phyloP scores from a whole-genome alignment of 2,329 filamentous ascomycete species.

The Pestalotiopsis sp. region DNA sequence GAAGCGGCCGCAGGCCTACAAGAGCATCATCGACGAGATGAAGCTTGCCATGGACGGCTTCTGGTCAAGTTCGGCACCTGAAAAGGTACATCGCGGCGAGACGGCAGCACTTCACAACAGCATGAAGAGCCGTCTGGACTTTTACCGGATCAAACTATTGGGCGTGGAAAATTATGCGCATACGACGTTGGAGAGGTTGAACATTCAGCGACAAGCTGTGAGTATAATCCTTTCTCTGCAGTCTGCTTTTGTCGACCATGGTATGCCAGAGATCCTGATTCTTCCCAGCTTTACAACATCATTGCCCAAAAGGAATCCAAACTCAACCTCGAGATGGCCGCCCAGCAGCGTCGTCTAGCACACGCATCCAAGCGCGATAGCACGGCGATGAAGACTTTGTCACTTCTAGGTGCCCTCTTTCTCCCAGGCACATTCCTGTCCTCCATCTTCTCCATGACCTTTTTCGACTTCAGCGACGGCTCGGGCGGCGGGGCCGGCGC shows the following conservation, averaged over 20 bases:
- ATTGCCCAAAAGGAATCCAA: slow-evolving; percentile 66
- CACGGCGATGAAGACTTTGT: slow-evolving; percentile 66
- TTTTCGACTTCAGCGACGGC: slow-evolving; percentile 59
- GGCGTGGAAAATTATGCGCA: slow-evolving; percentile 64
- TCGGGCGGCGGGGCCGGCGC: slow-evolving; percentile 37
- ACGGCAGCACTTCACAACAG: slow-evolving; percentile 44
- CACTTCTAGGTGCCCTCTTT: slow-evolving; percentile 63
- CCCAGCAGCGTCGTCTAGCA: slow-evolving; percentile 58
- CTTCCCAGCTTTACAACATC: slow-evolving; percentile 60
- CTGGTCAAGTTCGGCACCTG: slow-evolving; percentile 17
- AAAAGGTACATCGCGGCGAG: not conserved
- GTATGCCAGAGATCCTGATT: not conserved
- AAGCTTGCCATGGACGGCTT: slow-evolving; percentile 48
- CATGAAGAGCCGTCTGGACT: slow-evolving; percentile 56
- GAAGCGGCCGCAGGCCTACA: slow-evolving; percentile 63
- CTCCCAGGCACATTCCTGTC: slow-evolving; percentile 63
- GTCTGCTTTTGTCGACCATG: not conserved
- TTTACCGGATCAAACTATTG: slow-evolving; percentile 60
- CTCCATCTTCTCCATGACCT: slow-evolving; percentile 66
- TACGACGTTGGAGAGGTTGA: slow-evolving; percentile 59
- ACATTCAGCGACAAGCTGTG: slow-evolving; percentile 62
- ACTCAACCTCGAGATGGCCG: slow-evolving; percentile 63
- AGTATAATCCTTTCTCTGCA: slow-evolving; percentile 24
- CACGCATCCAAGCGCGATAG: slow-evolving; percentile 62
- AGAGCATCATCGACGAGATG: slow-evolving; percentile 53